Percentiles rank a stretch among this genome's conserved stretches.
phyloP scores from a whole-genome alignment of 1,284 basidiomycete genomes.

The Xerocomus amazonicus region DNA sequence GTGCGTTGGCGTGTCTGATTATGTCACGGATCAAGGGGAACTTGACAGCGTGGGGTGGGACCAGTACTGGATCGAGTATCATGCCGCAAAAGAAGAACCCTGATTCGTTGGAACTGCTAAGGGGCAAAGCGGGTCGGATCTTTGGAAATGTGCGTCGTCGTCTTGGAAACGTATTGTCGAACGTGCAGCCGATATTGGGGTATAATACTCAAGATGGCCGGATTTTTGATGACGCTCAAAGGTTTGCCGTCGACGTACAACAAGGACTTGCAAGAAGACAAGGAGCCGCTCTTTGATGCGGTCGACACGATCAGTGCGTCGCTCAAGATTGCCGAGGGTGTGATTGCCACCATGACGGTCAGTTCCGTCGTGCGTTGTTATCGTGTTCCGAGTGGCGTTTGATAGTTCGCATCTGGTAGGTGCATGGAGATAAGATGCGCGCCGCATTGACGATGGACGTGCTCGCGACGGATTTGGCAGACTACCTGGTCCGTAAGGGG shows the following conservation, averaged over 20 bases:
- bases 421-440: conserved; percentile 88
- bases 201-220: conserved; percentile 72
- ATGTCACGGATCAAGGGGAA: neutral
- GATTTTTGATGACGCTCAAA: conserved; percentile 97
- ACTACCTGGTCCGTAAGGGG: conserved; percentile 97
- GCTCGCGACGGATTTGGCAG: conserved; percentile 94
- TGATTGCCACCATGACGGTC: conserved; percentile 86
- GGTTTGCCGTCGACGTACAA: conserved; percentile 98
- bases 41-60: neutral
- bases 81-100: conserved; percentile 99
- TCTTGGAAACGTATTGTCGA: neutral
- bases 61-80: conserved; percentile 94
- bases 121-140: conserved; percentile 92
- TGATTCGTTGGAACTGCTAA: conserved; percentile 90
- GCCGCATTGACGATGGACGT: conserved; percentile 93
- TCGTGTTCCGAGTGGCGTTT: neutral
- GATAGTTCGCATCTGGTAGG: conserved; percentile 42
- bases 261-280: conserved; percentile 98
- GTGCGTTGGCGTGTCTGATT: conserved; percentile 39
- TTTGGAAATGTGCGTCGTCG: conserved; percentile 77
- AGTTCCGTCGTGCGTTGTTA: conserved; percentile 14
- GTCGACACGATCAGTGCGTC: conserved; percentile 90
- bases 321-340: conserved; percentile 91
- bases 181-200: neutral
- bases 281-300: conserved; percentile 94